Evolutionary conservation across 1,139 yeast species (phyloP).

Genomic region (Meyerozyma elateridarum): DNA sequence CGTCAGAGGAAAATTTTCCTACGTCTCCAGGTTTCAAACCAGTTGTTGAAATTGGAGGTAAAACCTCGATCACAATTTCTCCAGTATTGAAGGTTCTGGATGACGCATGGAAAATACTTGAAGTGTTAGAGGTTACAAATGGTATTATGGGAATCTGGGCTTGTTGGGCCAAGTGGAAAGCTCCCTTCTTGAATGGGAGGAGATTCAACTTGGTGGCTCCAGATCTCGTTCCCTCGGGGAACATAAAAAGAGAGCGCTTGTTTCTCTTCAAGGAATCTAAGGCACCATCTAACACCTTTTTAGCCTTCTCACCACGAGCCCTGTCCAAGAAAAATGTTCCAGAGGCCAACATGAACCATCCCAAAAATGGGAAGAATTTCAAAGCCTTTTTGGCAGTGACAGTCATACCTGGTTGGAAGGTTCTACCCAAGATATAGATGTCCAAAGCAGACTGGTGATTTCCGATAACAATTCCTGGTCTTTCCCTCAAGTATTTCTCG

Average conservation of each 20-base stretch:
- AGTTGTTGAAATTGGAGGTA: conserved; percentile 61
- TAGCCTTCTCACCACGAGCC: conserved; percentile 69
- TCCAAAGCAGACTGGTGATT: conserved; percentile 94
- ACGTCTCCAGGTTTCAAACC: conserved; percentile 54
- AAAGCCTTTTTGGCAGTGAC: conserved; percentile 89
- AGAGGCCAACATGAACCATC: conserved; percentile 90
- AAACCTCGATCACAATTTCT: conserved; percentile 56
- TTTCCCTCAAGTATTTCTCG: conserved; percentile 43
- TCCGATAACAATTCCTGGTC: conserved; percentile 81
- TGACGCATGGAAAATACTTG: conserved; percentile 62
- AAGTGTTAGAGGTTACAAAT: conserved; percentile 78
- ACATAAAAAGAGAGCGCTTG: conserved; percentile 73
- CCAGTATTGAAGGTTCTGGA: conserved; percentile 56
- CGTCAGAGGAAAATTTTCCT: conserved; percentile 38
- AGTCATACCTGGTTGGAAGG: conserved; percentile 85
- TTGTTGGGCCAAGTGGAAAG: conserved; percentile 93
- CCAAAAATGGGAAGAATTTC: conserved; percentile 84
- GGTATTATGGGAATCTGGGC: conserved; percentile 89
- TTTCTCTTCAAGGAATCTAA: conserved; percentile 52
- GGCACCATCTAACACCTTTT: conserved; percentile 68
- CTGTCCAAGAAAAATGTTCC: conserved; percentile 92
- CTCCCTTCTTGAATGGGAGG: conserved; percentile 93
- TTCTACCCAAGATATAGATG: conserved; percentile 68
- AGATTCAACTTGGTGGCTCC: conserved; percentile 61
- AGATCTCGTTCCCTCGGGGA: conserved; percentile 96